Evolutionary conservation across 768 basidiomycete genomes (phyloP), one percentile per base, ranked within the genome.

Genomic region (Amyloporia xantha): DNA sequence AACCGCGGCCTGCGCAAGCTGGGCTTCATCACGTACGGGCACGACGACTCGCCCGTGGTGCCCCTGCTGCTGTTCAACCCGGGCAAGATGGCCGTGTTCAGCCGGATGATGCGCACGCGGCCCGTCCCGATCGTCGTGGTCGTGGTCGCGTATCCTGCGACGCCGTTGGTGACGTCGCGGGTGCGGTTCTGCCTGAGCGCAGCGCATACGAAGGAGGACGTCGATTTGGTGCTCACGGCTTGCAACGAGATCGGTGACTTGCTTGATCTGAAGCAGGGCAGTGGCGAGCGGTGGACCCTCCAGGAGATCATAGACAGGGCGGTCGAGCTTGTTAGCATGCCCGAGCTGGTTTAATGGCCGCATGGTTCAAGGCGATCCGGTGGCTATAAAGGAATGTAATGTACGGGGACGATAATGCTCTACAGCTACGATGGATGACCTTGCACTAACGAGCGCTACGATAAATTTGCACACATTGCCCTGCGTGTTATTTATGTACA

Each of bases 11-110:
- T 99, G 48, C 73, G 78, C 58, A 94, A 91, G 61, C 81, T 99
- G 27, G 96, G 96, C 0, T 99, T 99, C 75, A 95, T 99, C 71
- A 90, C 89, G 5, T 96, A 93, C 59, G 95, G 95, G 0, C 83
- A 90, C 66, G 78, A 83, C 28, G 82, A 91, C 56, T 92, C 91
- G 23, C 95, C 96, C 2, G 90, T 99, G 58, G 86, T 98, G 3
- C 95, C 96, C 0, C 72, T 98, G 39, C 73, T 99, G 44, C 69
- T 98, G 26, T 98, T 91, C 77, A 81, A 91, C 64, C 90, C 90
- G 0, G 94, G 88, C 44, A 97, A 96, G 72, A 91, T 97, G 91
- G 78, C 79, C 51, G 76, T 86, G 61, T 95, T 97, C 74, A 85
- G 86, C 55, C 77, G 88, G 23, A 75, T 95, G 76, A 96, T 97